Conservation (phyloP, 305 asterid genomes). For the Lippia alba region DNA sequence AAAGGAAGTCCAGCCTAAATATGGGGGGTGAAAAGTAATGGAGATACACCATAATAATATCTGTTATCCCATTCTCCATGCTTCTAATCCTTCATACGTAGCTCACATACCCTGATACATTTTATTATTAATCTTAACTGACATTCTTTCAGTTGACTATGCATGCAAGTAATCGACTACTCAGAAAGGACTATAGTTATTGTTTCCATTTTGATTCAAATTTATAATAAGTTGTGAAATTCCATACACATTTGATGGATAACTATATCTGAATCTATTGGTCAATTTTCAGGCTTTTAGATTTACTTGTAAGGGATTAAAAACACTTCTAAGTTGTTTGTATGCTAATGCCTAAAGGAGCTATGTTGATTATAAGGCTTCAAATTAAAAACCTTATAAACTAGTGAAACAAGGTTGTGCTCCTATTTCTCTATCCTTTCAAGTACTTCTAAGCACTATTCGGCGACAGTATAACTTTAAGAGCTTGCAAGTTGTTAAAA, state of each 20-base stretch:
- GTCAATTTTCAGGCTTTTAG: slow-evolving; percentile 8
- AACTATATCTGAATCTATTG: not conserved
- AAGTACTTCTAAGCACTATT: not conserved
- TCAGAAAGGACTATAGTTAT: not conserved
- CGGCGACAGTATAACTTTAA: not conserved
- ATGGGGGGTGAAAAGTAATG: not conserved
- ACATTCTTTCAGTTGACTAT: slow-evolving; percentile 3
- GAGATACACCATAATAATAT: not conserved
- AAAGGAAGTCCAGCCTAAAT: not conserved
- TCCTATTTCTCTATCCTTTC: slow-evolving; percentile 2
- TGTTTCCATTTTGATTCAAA: not conserved
- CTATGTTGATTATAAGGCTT: slow-evolving; percentile 14
- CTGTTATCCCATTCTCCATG: slow-evolving; percentile 7
- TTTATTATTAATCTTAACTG: not conserved
- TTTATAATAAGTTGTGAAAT: slow-evolving; percentile 14
- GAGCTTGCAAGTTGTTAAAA: not conserved
- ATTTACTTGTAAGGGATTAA: not conserved
- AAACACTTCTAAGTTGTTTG: slow-evolving; percentile 17
- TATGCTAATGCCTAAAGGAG: slow-evolving; percentile 8
- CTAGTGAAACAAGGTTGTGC: not conserved
- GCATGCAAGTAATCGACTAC: slow-evolving; percentile 1
- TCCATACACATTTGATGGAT: slow-evolving; percentile 13
- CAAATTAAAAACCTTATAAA: slow-evolving; percentile 7
- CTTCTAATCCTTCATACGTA: slow-evolving; percentile 19
- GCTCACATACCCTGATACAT: slow-evolving; percentile 1